Base-by-base conservation (phyloP, 2,329 filamentous ascomycete species). In the Fusarium sarcochroum region DNA sequence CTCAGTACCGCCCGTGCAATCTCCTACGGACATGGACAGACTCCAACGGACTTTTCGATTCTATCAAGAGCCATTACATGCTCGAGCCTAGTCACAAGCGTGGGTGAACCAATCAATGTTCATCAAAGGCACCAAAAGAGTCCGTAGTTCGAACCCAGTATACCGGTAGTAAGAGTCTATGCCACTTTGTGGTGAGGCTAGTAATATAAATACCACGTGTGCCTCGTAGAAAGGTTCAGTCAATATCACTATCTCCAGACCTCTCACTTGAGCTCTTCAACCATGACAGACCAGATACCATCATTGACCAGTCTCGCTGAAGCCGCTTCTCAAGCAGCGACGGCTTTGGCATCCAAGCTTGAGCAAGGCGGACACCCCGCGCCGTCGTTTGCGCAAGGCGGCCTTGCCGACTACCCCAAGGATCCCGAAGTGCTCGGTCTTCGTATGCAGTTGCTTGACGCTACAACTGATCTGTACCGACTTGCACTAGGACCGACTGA, bases 401-500 rank as follows among this genome's bases (percentile, higher is more conserved):
- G 68, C 4, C 42, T 61, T 4, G 34, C 13, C 4, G 48, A 61
- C 13, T 69, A 65, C 10, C 57, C 63, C 3, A 68, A 63, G 20
- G 34, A 51, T 11, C 56, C 68, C 23, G 49, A 63, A n/a, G 18
- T 70, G 14, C n/a, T 65, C n/a, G 53, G 27, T 4, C 53, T 68
- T 20, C 66, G 57, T 4, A 44, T 69, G 35, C 34, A 59, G 32
- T 17, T 70, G 9, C 25, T 69, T 2, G 66, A 69, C 20, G 54
- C 63, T 9, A 40, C 50, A 17, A 45, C 25, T 6, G 63, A 65
- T 17, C 41, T 70, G 14, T 51, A 55, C 23, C 58, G 55, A 13
- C 51, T 70, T 17, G 47, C 66, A 0, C 58, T 64, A 5, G 68
- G 59, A 3, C 68, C 63, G 3, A 63, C 42, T 23, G 63, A 68